Evolutionary conservation across 148 eudicot species (phyloP), one percentile per base, ranked within the genome.

Genomic region (Silene uniflora): DNA sequence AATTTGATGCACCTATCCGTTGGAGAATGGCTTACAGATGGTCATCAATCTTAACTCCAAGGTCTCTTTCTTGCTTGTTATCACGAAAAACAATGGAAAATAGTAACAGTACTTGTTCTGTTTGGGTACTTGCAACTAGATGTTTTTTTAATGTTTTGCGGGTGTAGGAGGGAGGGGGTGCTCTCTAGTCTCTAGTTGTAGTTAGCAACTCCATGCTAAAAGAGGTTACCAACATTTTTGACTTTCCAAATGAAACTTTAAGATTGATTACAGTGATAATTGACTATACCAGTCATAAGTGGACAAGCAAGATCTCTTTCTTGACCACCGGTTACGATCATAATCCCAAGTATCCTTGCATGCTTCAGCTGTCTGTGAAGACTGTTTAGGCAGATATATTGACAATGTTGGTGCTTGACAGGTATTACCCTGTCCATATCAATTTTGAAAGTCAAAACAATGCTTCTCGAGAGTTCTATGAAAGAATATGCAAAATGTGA

Each of bases 281-380:
- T 29, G 78, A 73, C 23, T 39, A 32, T 79, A 92, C 93, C 98
- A 92, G 78, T 89, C 84, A 70, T 92, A 92, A 82, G 95, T 85
- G 11, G 88, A 87, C 44, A 92, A 87, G 76, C 87, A 84, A 71
- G 91, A 84, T 80, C 68, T 81, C 78, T 83, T 92, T 72, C 73
- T 86, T 27, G 98, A 86, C 98, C 93, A 90, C 71, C 84, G 76
- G 79, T 87, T 85, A 62, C 86, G 85, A 70, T 83, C 83, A 80
- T 76, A 85, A 82, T 92, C 90, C 95, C 98, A 92, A 49, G 86
- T 78, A 79, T 87, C 89, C 58, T 84, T 85, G 60, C 83, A 88
- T 80, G 39, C 79, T 77, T 83, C 86, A 73, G 84, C 73, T 74
- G 79, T 70, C 64, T 69, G 76, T 54, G 75, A 78, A 68, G 73